Conservation (phyloP, 352 stramenopile species). For the Phytophthora sp. region DNA sequence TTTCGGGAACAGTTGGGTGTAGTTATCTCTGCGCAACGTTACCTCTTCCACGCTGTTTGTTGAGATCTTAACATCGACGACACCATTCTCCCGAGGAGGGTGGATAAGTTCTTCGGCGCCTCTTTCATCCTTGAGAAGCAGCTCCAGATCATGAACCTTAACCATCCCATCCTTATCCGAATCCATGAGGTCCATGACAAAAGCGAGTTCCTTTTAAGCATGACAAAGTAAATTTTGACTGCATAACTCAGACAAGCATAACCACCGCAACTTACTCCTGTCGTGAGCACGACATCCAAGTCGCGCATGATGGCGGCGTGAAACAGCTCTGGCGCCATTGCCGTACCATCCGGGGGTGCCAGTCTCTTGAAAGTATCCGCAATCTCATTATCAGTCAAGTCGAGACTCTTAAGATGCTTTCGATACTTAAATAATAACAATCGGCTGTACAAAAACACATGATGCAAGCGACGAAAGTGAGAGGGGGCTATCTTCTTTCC, state of each 20-base stretch:
- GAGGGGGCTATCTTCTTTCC: not conserved
- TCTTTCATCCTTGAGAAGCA: constrained; percentile 73
- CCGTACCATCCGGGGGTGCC: constrained; percentile 37
- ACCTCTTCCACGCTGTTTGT: constrained; percentile 66
- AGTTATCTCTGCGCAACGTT: constrained; percentile 61
- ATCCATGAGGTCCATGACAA: constrained; percentile 74
- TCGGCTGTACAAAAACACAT: constrained; percentile 40
- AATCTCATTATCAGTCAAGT: constrained; percentile 81
- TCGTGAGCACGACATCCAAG: constrained; percentile 80
- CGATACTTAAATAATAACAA: constrained; percentile 83
- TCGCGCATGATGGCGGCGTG: constrained; percentile 69
- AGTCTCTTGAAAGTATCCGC: constrained; percentile 76
- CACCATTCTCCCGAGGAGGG: constrained; percentile 47
- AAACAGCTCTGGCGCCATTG: constrained; percentile 64
- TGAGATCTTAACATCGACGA: constrained; percentile 73
- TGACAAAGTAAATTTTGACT: not conserved
- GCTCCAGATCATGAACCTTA: constrained; percentile 76
- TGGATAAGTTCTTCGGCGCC: constrained; percentile 58
- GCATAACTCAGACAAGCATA: not conserved
- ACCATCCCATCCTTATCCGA: constrained; percentile 67
- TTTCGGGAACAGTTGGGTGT: constrained; percentile 59
- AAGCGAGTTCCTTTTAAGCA: constrained; percentile 68
- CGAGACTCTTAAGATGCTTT: constrained; percentile 59
- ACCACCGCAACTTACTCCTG: constrained; percentile 49
- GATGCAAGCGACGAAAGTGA: not conserved